phyloP scores from a whole-genome alignment of 176 grass and related monocot genomes.

The Aegilops bicornis region DNA sequence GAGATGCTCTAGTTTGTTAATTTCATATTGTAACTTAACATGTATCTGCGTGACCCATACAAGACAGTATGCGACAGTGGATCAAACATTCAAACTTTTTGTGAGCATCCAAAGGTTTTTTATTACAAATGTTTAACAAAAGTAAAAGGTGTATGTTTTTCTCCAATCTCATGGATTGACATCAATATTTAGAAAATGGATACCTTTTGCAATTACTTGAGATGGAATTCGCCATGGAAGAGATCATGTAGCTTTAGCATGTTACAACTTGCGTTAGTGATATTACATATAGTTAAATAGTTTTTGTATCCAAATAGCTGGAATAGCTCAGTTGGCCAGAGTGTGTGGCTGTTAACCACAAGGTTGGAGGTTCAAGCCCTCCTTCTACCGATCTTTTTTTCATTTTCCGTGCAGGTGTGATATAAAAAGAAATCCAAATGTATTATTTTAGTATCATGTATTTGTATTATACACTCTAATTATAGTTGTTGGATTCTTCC shows the following conservation, averaged over 20 bases:
- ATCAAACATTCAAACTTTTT: not conserved
- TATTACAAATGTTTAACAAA: not conserved
- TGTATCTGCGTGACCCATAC: not conserved
- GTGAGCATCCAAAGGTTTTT: not conserved
- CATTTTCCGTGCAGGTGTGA: too few species aligned
- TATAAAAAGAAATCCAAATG: too few species aligned
- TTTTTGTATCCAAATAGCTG: constrained; percentile 22
- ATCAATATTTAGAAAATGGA: too few species aligned
- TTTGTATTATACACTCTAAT: too few species aligned
- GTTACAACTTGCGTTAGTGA: too few species aligned
- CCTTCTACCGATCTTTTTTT: constrained; percentile 44
- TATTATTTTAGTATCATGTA: too few species aligned
- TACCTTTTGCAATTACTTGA: too few species aligned
- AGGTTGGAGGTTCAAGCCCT: constrained; percentile 82
- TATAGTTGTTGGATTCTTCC: too few species aligned
- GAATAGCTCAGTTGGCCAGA: constrained; percentile 85
- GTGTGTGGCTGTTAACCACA: constrained; percentile 75
- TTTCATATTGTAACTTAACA: not conserved
- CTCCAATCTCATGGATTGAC: too few species aligned
- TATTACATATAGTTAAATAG: too few species aligned
- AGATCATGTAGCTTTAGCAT: too few species aligned
- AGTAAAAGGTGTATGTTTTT: not conserved
- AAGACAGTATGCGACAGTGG: not conserved
- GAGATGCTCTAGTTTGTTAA: not conserved
- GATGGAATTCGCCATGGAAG: too few species aligned